A percentile compares a stretch with the other conserved stretches of the same genome.
Conservation (phyloP, 805 yeast species). For the Candida schatavii region DNA sequence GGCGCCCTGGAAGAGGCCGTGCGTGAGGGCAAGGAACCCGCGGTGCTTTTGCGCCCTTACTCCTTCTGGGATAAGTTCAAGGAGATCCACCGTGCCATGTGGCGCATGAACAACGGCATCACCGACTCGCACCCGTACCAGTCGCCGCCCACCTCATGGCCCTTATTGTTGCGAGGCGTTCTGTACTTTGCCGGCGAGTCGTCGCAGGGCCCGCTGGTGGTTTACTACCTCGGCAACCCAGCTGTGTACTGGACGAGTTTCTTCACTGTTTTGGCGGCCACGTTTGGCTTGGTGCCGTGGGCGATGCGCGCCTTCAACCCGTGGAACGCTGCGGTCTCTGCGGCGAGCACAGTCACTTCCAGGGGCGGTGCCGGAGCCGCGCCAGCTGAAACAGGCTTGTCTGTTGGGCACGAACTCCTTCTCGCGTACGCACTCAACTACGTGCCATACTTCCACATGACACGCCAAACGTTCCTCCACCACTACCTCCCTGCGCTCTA, state of each 20-base stretch:
- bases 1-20: conserved; percentile 37
- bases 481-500: conserved; percentile 51
- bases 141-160: conserved; percentile 65
- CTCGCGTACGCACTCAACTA: conserved; percentile 60
- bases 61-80: conserved; percentile 48
- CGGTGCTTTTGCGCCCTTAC: conserved; percentile 15
- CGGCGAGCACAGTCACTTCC: conserved; percentile 3
- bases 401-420: conserved; percentile 33
- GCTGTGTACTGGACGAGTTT: conserved; percentile 51
- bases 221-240: conserved; percentile 66
- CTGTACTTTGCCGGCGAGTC: conserved; percentile 46
- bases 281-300: conserved; percentile 16
- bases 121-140: conserved; percentile 49
- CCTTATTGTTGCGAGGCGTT: conserved; percentile 55
- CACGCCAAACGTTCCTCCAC: conserved; percentile 39
- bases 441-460: conserved; percentile 49
- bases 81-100: conserved; percentile 59
- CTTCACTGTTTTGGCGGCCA: conserved; percentile 27
- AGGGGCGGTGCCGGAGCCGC: not conserved
- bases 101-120: conserved; percentile 44
- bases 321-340: conserved; percentile 17
- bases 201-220: conserved; percentile 17
- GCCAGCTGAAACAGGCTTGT: conserved; percentile 14
- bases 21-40: conserved; percentile 16
- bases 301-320: conserved; percentile 29